A percentile compares a stretch with the other conserved stretches of the same genome.
phyloP scores from a whole-genome alignment of 495 filamentous ascomycete species.

The Pyrenula aspistea region DNA sequence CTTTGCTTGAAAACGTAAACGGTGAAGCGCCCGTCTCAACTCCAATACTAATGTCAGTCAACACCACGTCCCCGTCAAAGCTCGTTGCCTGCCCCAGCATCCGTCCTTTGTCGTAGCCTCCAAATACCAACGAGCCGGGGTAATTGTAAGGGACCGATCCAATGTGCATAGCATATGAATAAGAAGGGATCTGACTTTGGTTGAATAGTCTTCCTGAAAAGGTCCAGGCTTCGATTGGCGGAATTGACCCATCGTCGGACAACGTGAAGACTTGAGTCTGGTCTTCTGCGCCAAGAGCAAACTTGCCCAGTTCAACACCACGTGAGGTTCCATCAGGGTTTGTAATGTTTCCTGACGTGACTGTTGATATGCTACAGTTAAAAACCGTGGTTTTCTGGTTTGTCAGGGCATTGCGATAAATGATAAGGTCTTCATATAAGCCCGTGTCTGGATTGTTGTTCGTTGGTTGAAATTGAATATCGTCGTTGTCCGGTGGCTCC shows the following conservation, averaged over 20 bases:
- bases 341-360: neutral
- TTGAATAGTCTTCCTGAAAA: neutral
- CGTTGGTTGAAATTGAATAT: neutral
- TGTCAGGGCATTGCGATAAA: neutral
- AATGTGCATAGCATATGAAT: conserved; percentile 41
- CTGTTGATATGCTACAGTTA: neutral
- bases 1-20: conserved; percentile 20
- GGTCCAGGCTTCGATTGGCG: neutral
- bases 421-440: neutral
- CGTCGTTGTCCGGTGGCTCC: neutral
- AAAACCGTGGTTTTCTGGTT: neutral
- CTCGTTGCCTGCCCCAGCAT: conserved; percentile 17
- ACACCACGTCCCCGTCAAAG: conserved; percentile 13
- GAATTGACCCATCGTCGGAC: neutral
- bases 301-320: neutral
- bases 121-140: conserved; percentile 30
- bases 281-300: neutral
- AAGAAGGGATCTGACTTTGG: conserved; percentile 23
- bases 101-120: conserved; percentile 38
- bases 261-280: neutral
- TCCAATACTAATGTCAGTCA: conserved; percentile 29
- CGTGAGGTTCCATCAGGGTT: neutral
- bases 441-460: neutral
- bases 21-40: conserved; percentile 30
- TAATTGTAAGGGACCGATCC: conserved; percentile 29